Percentiles rank a stretch among this genome's conserved stretches.
phyloP scores from a whole-genome alignment of 495 filamentous ascomycete genomes.

The Xeromyces bisporus region DNA sequence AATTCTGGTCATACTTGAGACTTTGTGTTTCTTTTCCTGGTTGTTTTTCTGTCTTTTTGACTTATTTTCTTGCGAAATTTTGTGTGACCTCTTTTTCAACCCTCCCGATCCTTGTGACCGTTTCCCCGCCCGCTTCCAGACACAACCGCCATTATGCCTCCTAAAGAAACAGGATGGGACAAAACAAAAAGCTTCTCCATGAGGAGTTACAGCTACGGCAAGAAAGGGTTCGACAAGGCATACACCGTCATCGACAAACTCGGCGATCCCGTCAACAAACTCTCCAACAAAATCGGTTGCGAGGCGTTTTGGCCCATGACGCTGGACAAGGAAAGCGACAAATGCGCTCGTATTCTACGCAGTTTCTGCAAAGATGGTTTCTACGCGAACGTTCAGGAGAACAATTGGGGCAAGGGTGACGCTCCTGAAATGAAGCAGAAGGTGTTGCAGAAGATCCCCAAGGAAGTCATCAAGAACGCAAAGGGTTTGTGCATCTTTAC shows the following conservation, averaged over 20 bases:
- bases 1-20: no score
- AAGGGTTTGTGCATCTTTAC: conserved; percentile 85
- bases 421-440: conserved; percentile 48
- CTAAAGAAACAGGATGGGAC: conserved; percentile 14
- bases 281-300: conserved; percentile 54
- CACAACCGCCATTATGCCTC: conserved; percentile 13
- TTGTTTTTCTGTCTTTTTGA: no score
- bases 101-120: no score
- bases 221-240: conserved; percentile 40
- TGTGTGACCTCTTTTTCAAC: no score
- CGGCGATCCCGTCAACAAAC: conserved; percentile 53
- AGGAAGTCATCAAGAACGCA: conserved; percentile 64
- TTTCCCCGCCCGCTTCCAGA: no score
- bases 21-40: no score
- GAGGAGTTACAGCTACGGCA: conserved; percentile 26
- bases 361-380: conserved; percentile 67
- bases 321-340: conserved; percentile 66
- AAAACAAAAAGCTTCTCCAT: conserved; percentile 26
- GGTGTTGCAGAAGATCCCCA: conserved; percentile 68
- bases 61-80: no score
- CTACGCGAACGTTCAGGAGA: conserved; percentile 23
- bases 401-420: conserved; percentile 26
- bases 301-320: conserved; percentile 73
- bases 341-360: conserved; percentile 62
- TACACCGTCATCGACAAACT: conserved; percentile 35